A percentile compares a stretch with the other conserved stretches of the same genome.
These are phyloP conservation scores for Eremothecium gossypii DNA, from an alignment of 1,139 yeast species.

Conservation along the genomic window DNA sequence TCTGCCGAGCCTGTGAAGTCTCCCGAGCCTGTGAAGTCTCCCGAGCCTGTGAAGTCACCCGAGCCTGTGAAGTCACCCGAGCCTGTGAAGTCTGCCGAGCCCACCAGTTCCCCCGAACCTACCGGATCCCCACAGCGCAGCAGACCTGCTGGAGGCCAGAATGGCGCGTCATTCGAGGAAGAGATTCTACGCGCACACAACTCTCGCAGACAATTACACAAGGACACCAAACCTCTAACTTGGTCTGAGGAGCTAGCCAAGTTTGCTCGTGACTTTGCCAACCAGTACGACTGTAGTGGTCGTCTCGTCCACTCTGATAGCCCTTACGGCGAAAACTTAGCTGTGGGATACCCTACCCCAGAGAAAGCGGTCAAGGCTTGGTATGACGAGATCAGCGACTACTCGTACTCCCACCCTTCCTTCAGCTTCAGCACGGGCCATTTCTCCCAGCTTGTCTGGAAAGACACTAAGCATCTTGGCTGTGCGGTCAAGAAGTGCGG, in stretches of 20 bases:
- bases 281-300: constrained; percentile 61
- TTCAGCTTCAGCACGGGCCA: constrained; percentile 47
- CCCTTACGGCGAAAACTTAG: constrained; percentile 79
- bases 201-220: constrained; percentile 54
- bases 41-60: constrained; percentile 11
- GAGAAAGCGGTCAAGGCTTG: constrained; percentile 70
- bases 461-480: constrained; percentile 55
- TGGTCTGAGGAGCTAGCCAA: constrained; percentile 60
- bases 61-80: constrained; percentile 13
- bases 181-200: constrained; percentile 54
- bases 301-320: constrained; percentile 68
- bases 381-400: constrained; percentile 61
- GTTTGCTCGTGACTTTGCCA: constrained; percentile 65
- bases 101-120: constrained; percentile 15
- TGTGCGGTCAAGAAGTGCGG: constrained; percentile 55
- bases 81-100: constrained; percentile 17
- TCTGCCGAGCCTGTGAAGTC: constrained; percentile 12
- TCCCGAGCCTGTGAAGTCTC: constrained; percentile 7
- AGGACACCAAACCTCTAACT: constrained; percentile 42
- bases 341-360: constrained; percentile 51
- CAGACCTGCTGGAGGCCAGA: constrained; percentile 13
- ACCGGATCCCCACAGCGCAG: constrained; percentile 15
- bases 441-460: constrained; percentile 86
- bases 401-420: constrained; percentile 43
- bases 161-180: constrained; percentile 16